These are phyloP conservation scores for Colletotrichum gigasporum DNA, from an alignment of 2,329 filamentous ascomycete genomes.

Conservation along the genomic window DNA sequence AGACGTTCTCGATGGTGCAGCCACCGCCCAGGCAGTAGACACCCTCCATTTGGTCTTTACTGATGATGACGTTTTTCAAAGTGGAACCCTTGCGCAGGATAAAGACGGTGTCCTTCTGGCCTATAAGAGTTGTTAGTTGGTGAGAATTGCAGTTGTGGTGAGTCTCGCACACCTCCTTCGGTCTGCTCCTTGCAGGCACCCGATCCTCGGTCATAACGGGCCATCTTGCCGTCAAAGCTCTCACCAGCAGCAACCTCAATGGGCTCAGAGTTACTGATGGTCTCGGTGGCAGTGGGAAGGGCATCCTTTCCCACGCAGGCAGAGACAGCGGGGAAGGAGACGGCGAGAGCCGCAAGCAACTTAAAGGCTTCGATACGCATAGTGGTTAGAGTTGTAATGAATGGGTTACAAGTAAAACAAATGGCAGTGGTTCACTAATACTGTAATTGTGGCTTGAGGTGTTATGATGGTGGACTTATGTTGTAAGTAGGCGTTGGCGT, in stretches of 20 bases:
- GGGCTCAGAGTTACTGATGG: conserved; percentile 38
- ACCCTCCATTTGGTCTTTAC: conserved; percentile 42
- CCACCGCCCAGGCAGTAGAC: conserved; percentile 39
- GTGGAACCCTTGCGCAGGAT: conserved; percentile 52
- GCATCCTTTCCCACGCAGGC: conserved; percentile 39
- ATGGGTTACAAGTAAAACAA: neutral
- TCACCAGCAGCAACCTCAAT: conserved; percentile 43
- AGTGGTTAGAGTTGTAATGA: neutral
- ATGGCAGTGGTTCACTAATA: neutral
- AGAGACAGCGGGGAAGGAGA: conserved; percentile 33
- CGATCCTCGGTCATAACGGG: conserved; percentile 49
- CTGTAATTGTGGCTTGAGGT: neutral
- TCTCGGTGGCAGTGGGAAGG: conserved; percentile 38
- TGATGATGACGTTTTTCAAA: conserved; percentile 58
- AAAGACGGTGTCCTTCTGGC: conserved; percentile 54
- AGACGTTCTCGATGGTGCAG: conserved; percentile 39
- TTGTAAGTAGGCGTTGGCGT: neutral
- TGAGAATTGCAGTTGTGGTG: no score
- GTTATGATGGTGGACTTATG: neutral
- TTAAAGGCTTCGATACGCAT: conserved; percentile 20
- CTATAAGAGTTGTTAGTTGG: no score
- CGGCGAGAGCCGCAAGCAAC: conserved; percentile 21
- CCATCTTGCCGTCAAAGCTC: conserved; percentile 44
- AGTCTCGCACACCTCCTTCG: conserved; percentile 46
- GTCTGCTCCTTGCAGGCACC: conserved; percentile 51